Evolutionary conservation across 1,284 basidiomycete species (phyloP), one percentile per base, ranked within the genome.

Genomic region (Exobasidium cylindrosporum): DNA sequence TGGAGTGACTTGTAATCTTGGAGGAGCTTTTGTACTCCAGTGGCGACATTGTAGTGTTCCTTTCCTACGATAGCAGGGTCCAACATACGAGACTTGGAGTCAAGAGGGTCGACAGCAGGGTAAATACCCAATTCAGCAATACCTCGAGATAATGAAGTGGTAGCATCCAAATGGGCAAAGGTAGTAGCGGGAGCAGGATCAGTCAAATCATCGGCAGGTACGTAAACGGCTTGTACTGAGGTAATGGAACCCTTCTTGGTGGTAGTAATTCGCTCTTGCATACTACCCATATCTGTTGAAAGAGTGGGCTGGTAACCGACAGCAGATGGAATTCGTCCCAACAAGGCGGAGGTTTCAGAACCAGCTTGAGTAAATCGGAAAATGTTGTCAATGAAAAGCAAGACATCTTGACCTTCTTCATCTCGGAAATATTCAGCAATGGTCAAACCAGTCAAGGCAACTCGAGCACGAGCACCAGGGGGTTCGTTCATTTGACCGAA

Each of bases 401-500:
- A 87, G 85, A 98, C 95, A 83, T 97, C 95, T 84, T 98, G 95
- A 74, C 95, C 95, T 85, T 98, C 94, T 84, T 97, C 94, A 81
- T 98, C 95, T 89, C 95, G 94, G 95, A 98, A 98, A 86, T 97
- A 98, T 85, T 98, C 95, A 76, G 95, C 95, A 75, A 97, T 96
- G 81, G 95, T 97, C 68, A 98, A 85, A 84, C 95, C 95, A 78
- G 95, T 97, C 78, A 98, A 88, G 69, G 95, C 95, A 80, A 97
- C 95, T 90, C 95, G 95, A 81, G 95, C 95, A 89, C 95, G 94
- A 78, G 95, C 95, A 88, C 95, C 95, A 78, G 95, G 95, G 82
- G 95, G 95, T 86, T 98, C 95, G 86, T 98, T 98, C 95, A 98
- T 98, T 85, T 98, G 95, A 86, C 95, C 95, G 86, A 98, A 98